Evolutionary conservation across 768 basidiomycete genomes (phyloP), one percentile per base, ranked within the genome.

Genomic region (Pleurotus tuoliensis): DNA sequence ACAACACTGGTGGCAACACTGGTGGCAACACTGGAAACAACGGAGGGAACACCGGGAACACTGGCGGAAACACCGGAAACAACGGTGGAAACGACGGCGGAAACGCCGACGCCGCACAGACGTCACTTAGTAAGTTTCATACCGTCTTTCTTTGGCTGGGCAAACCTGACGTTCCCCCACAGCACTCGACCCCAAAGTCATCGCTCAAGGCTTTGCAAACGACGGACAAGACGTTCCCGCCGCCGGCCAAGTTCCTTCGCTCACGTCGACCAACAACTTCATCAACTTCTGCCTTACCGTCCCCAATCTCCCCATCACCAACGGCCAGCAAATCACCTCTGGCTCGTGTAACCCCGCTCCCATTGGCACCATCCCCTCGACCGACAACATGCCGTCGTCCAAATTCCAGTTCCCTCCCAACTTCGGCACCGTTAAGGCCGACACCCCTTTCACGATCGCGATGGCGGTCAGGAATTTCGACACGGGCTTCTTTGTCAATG

Each of bases 231-330:
- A 68, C 16, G 64, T 66, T 6, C 75, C 75, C 4, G 62, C 66
- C 5, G 64, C 66, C 4, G 82, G 81, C 24, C 81, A 84, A 65
- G 77, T 76, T 34, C 65, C 76, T 1, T 81, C 81, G 9, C 49
- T 76, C 27, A 83, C 82, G 3, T 82, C 81, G 37, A 65, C 62
- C 40, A 85, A 87, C 75, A 87, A 88, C 77, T 88, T 81, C 70
- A 81, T 82, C 76, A 84, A 84, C 75, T 81, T 77, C 64, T 82
- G 78, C 63, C 63, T 70, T 51, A 66, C 67, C 12, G 67, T 72
- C 16, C 69, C 55, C 67, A 70, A 73, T 65, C 66, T 72, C 61
- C 79, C 85, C 37, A 67, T 83, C 60, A 82, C 81, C 53, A 76
- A 83, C 64, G 82, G 81, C 24, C 62, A 71, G 57, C 79, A 76